A percentile compares a stretch with the other conserved stretches of the same genome.
Evolutionary conservation across 768 basidiomycete species (phyloP).

Genomic region (Crepidotus variabilis): DNA sequence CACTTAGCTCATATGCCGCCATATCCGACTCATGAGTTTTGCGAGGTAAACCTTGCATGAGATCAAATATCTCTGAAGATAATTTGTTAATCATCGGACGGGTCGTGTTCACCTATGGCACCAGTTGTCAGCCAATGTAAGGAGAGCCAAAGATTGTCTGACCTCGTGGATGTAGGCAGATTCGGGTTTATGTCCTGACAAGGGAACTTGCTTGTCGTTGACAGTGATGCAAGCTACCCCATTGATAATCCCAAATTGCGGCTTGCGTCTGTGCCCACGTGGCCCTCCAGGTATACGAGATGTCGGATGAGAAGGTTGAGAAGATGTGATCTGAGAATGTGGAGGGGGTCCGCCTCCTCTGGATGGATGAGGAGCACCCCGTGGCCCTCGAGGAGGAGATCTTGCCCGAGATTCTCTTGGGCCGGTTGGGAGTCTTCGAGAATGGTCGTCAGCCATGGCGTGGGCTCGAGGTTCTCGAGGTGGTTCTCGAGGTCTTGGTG

Average conservation of each 20-base stretch:
- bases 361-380: no score
- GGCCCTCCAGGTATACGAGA: no score
- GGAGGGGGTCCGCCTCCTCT: no score
- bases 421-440: constrained; percentile 12
- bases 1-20: constrained; percentile 54
- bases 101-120: neutral
- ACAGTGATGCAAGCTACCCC: no score
- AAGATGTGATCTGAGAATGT: no score
- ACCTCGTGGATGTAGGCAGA: constrained; percentile 9
- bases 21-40: constrained; percentile 62
- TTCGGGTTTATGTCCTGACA: no score
- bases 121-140: constrained; percentile 5
- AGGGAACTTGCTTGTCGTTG: no score
- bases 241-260: no score
- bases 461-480: constrained; percentile 1
- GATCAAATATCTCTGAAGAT: constrained; percentile 30
- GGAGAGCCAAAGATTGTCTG: constrained; percentile 4
- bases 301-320: no score
- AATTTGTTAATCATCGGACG: neutral
- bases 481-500: neutral
- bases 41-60: constrained; percentile 38
- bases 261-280: no score
- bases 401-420: constrained; percentile 22
- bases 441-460: constrained; percentile 12
- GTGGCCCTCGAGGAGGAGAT: constrained; percentile 40